phyloP scores from a whole-genome alignment of 2,329 filamentous ascomycete genomes.

The Aspergillus calidoustus region DNA sequence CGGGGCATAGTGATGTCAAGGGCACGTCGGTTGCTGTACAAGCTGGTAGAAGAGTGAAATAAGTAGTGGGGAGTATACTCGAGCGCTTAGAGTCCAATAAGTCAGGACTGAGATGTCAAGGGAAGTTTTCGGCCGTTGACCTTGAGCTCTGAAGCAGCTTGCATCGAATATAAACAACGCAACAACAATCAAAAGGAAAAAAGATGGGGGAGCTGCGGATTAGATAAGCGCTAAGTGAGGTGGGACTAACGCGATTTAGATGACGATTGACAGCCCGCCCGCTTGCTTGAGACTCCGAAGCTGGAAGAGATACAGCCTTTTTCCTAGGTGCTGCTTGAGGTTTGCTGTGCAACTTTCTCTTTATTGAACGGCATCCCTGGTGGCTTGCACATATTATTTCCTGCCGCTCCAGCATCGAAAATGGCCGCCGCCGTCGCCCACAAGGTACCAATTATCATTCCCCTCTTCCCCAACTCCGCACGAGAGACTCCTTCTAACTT shows the following conservation, averaged over 20 bases:
- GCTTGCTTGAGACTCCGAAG: constrained; percentile 15
- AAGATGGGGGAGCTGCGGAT: constrained; percentile 19
- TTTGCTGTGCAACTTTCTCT: background rate
- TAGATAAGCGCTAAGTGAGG: constrained; percentile 20
- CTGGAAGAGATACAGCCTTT: constrained; percentile 10
- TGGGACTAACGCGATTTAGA: constrained; percentile 12
- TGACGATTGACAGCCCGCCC: constrained; percentile 5
- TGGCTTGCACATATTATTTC: background rate
- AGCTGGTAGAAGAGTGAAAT: background rate
- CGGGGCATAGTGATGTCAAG: constrained; percentile 67
- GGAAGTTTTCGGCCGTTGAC: background rate
- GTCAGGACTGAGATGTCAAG: background rate
- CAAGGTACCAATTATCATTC: constrained; percentile 49
- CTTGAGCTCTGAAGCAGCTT: constrained; percentile 17
- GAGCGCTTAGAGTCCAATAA: background rate
- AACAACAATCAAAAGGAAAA: constrained; percentile 6
- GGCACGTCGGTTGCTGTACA: background rate
- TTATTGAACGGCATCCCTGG: background rate
- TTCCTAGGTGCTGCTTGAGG: background rate
- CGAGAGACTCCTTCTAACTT: constrained; percentile 37
- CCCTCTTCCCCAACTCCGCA: constrained; percentile 9
- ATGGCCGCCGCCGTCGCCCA: constrained; percentile 65
- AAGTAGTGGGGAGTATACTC: background rate
- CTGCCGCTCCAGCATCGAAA: background rate
- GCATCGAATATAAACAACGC: constrained; percentile 20